Percentiles rank a stretch among this genome's conserved stretches.
Evolutionary conservation across 176 grass and related monocot species (phyloP).

Genomic region (Carex cristatella): DNA sequence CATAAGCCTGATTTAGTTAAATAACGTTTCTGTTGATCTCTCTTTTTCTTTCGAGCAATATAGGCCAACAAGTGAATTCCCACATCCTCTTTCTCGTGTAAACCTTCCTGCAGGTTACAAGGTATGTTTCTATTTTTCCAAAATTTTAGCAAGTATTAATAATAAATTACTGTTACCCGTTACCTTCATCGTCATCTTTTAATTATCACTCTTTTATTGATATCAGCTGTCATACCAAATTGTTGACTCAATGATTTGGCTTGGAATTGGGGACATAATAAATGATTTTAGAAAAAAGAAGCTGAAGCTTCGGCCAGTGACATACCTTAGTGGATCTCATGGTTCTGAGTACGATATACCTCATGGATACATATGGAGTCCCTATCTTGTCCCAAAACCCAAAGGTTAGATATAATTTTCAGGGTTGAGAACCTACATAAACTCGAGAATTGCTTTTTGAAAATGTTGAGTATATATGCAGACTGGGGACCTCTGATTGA

Average conservation of each 20-base stretch:
- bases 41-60: conserved; percentile 34
- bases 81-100: conserved; percentile 94
- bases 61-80: conserved; percentile 97
- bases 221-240: conserved; percentile 94
- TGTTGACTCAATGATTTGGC: conserved; percentile 98
- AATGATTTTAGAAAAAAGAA: conserved; percentile 98
- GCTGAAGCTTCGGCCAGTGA: conserved; percentile 86
- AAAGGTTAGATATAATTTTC: conserved; percentile 52
- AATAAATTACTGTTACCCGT: not conserved
- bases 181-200: not conserved
- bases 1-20: not conserved
- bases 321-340: conserved; percentile 79
- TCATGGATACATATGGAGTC: conserved; percentile 97
- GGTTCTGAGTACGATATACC: conserved; percentile 71
- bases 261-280: conserved; percentile 97
- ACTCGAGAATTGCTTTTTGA: not conserved
- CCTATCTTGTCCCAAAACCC: conserved; percentile 89
- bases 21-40: not conserved
- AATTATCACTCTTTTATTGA: not conserved
- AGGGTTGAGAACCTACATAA: conserved; percentile 25
- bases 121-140: conserved; percentile 42
- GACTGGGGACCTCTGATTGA: conserved; percentile 94
- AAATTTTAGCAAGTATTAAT: not conserved
- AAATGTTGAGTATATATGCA: conserved; percentile 29
- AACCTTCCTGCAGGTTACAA: conserved; percentile 78